These are phyloP conservation scores for Apiotrichum gamsii DNA, from an alignment of 1,284 basidiomycete species.

Conservation along the genomic window DNA sequence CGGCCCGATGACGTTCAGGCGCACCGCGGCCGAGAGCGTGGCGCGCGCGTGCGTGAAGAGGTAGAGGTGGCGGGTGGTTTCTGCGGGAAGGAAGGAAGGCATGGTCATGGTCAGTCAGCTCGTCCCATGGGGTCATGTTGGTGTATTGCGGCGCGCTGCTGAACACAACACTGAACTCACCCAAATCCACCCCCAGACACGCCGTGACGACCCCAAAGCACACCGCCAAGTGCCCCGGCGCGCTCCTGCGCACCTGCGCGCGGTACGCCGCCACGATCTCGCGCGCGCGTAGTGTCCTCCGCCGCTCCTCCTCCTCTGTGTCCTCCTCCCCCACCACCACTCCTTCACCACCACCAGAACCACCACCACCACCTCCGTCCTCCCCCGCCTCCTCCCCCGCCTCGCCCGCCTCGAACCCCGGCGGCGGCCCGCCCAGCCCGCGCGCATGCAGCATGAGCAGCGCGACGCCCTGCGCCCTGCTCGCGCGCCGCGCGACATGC, in stretches of 20 bases:
- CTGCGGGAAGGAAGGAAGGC: too few relatives aligned
- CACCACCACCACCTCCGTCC: neutral
- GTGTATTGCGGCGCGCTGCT: too few relatives aligned
- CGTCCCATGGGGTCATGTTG: too few relatives aligned
- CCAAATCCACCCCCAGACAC: conserved; percentile 64
- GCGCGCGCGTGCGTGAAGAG: conserved; percentile 88
- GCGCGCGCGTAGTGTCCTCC: neutral
- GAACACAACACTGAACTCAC: too few relatives aligned
- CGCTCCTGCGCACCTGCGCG: conserved; percentile 58
- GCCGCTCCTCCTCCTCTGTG: conserved; percentile 13
- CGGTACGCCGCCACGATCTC: conserved; percentile 63
- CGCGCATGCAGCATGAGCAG: conserved; percentile 81
- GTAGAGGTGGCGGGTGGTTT: conserved; percentile 75
- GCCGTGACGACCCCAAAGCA: conserved; percentile 84
- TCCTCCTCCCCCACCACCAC: conserved; percentile 10
- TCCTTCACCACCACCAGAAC: too few relatives aligned
- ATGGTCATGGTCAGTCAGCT: too few relatives aligned
- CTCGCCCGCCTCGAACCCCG: conserved; percentile 19
- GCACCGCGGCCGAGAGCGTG: conserved; percentile 80
- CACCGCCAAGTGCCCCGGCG: conserved; percentile 75
- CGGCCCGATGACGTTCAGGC: conserved; percentile 86
- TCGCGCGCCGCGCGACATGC: conserved; percentile 79
- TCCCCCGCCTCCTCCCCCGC: conserved; percentile 13
- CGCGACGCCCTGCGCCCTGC: conserved; percentile 85
- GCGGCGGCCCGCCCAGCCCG: conserved; percentile 60